Evolutionary conservation across 2,329 filamentous ascomycete species (phyloP).

Genomic region (Penicillium sumatraense): DNA sequence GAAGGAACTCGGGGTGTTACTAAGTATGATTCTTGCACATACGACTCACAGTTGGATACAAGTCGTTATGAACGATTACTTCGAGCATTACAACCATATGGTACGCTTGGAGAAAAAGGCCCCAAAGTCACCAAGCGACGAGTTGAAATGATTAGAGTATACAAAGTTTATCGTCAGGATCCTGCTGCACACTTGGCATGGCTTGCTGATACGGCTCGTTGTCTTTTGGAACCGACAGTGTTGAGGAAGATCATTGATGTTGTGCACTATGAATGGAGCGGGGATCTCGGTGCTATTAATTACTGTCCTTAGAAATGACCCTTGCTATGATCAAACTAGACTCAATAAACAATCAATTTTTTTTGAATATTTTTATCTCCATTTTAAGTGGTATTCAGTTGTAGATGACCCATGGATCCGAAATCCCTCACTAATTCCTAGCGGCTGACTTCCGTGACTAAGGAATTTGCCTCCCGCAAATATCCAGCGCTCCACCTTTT

Average conservation of each 20-base stretch:
- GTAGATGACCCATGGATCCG: background rate
- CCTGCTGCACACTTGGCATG: constrained; percentile 16
- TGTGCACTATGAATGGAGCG: constrained; percentile 29
- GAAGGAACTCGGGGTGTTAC: background rate
- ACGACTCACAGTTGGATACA: background rate
- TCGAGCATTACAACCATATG: constrained; percentile 16
- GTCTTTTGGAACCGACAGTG: constrained; percentile 20
- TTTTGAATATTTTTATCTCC: background rate
- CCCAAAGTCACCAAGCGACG: constrained; percentile 14
- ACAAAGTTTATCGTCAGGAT: constrained; percentile 9
- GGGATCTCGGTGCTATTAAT: constrained; percentile 21
- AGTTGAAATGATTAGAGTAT: constrained; percentile 20
- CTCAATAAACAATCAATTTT: too few species aligned
- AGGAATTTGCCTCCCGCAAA: constrained; percentile 6
- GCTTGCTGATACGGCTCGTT: constrained; percentile 24
- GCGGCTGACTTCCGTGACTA: constrained; percentile 13
- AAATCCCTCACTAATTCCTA: background rate
- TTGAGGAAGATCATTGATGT: constrained; percentile 28
- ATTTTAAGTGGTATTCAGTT: background rate
- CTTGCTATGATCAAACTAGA: background rate
- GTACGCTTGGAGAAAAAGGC: constrained; percentile 15
- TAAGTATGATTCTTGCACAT: constrained; percentile 3
- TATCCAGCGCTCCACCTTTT: constrained; percentile 9
- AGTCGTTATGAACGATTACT: constrained; percentile 17
- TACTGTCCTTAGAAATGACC: constrained; percentile 27